Conservation (phyloP, 768 basidiomycete species). For the Auriculariales sp. region DNA sequence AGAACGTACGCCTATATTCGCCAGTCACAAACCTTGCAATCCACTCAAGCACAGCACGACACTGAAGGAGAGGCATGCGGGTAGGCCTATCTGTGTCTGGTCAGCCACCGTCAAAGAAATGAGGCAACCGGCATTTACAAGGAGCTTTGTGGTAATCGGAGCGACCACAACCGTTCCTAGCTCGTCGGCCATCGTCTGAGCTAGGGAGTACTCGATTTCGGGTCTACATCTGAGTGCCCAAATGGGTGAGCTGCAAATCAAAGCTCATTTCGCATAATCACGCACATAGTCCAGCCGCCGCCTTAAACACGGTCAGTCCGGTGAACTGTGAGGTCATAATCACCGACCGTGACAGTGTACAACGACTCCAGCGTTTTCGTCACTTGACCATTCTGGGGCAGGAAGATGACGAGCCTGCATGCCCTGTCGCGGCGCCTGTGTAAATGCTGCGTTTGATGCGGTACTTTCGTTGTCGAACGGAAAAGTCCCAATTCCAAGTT, state of each 20-base stretch:
- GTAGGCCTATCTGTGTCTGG: slow-evolving; percentile 3
- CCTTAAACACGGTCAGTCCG: no score
- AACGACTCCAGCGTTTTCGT: not conserved
- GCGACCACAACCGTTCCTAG: slow-evolving; percentile 6
- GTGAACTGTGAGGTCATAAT: no score
- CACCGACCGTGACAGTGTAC: slow-evolving; percentile 8
- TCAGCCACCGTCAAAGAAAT: not conserved
- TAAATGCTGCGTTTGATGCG: not conserved
- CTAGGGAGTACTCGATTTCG: slow-evolving; percentile 6
- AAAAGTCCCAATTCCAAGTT: not conserved
- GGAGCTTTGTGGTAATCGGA: slow-evolving; percentile 10
- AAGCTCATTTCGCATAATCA: not conserved
- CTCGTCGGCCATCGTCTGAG: slow-evolving; percentile 7
- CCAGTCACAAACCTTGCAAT: slow-evolving; percentile 4
- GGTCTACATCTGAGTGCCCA: slow-evolving; percentile 5
- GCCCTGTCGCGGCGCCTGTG: not conserved
- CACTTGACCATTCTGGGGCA: not conserved
- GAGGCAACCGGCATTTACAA: not conserved
- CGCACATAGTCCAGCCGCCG: slow-evolving; percentile 10
- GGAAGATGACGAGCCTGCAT: not conserved
- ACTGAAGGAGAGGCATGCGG: slow-evolving; percentile 6
- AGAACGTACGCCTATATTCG: not conserved
- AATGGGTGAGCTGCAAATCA: not conserved
- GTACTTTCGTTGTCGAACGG: not conserved
- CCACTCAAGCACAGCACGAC: slow-evolving; percentile 5